Evolutionary conservation across 140 eudicot genomes (phyloP).

Genomic region (Cichorium intybus): DNA sequence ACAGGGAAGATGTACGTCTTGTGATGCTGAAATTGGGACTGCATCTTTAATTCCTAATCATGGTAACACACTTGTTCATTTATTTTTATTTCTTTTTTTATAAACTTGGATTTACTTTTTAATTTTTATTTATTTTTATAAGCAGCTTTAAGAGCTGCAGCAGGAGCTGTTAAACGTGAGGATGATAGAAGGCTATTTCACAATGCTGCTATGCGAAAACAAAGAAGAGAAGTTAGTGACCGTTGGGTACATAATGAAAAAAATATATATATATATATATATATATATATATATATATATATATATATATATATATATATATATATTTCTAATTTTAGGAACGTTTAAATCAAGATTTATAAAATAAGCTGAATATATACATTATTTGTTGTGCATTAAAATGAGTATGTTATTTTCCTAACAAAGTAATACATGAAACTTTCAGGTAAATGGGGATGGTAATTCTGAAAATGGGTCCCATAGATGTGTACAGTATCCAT

Average conservation of each 20-base stretch:
- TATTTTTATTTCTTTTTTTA: background rate
- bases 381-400: background rate
- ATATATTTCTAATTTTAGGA: too few relatives aligned
- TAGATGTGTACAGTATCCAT: constrained; percentile 86
- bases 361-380: background rate
- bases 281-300: too few relatives aligned
- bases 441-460: constrained; percentile 80
- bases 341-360: background rate
- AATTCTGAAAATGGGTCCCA: constrained; percentile 57
- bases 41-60: constrained; percentile 78
- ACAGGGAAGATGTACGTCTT: constrained; percentile 84
- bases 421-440: constrained; percentile 8
- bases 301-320: too few relatives aligned
- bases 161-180: constrained; percentile 91
- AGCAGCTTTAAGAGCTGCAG: constrained; percentile 95
- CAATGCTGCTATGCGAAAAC: constrained; percentile 83
- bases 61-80: constrained; percentile 41
- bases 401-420: too few relatives aligned
- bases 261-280: too few relatives aligned
- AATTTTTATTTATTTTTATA: constrained; percentile 13
- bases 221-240: constrained; percentile 79
- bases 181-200: constrained; percentile 94
- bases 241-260: constrained; percentile 43
- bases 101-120: background rate
- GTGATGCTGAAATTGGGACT: constrained; percentile 69